Evolutionary conservation across 2,329 filamentous ascomycete genomes (phyloP), one percentile per base, ranked within the genome.

Genomic region (Pseudogymnoascus sp.): DNA sequence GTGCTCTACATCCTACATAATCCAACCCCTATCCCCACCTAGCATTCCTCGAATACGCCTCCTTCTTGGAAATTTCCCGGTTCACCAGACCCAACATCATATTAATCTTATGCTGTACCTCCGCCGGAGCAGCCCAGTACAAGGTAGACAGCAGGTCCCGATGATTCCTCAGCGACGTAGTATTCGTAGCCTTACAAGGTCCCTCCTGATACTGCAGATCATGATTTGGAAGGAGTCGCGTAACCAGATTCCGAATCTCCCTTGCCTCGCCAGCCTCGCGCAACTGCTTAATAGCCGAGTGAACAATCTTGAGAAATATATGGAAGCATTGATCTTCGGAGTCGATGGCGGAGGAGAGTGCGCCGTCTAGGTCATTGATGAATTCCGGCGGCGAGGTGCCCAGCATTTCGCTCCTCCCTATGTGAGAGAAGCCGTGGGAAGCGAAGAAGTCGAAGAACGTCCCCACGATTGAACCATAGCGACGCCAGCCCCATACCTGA

Each of bases 371-470:
- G 15, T 81, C 73, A 55, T 85, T 82, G 0, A 88, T 72, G 58
- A 88, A 88, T 2, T 71, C 73, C 0, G 84, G 82, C 0, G 84
- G 82, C 3, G 84, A 87, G 81, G 1, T 78, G 80, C 66, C 85
- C 81, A 67, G 88, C 85, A 61, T 87, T 86, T 35, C 82, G 79
- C 39, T 19, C 2, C 39, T 19, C 2, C 55, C 55, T 10, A 88
- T 68, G 68, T 88, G 81, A 2, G 78, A 77, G 9, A 88, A 75
- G 48, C 81, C 77, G 63, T 83, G 81, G 1, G 79, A 79, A 8
- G 82, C 83, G 65, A 87, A 88, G 67, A 86, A 87, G 69, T 88
- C 84, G 63, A 87, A 88, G 2, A 88, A 78, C 1, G 78, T 74
- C 1, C 83, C 82, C 30, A 86, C 73, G 12, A 86, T 76, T 10